phyloP scores from a whole-genome alignment of 495 filamentous ascomycete species.

The Podospora fimiseda region DNA sequence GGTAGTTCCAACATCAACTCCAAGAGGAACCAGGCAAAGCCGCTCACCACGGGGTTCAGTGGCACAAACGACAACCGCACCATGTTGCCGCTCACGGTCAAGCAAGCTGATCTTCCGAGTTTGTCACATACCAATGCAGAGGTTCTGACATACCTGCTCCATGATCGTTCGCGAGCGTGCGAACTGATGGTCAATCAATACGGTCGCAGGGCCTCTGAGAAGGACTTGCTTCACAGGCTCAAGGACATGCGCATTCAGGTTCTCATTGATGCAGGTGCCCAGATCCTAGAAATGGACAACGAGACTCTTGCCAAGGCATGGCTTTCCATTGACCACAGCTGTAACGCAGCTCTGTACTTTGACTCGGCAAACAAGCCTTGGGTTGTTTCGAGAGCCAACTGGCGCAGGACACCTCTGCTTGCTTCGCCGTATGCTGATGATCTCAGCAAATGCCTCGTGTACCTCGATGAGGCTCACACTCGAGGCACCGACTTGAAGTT shows the following conservation, averaged over 20 bases:
- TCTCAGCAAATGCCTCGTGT: slow-evolving; percentile 38
- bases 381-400: slow-evolving; percentile 26
- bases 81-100: slow-evolving; percentile 46
- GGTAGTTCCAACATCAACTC: too few species aligned
- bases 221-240: slow-evolving; percentile 30
- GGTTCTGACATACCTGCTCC: slow-evolving; percentile 46
- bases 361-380: slow-evolving; percentile 36
- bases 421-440: slow-evolving; percentile 40
- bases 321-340: slow-evolving; percentile 34
- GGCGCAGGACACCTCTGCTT: slow-evolving; percentile 26
- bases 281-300: slow-evolving; percentile 44
- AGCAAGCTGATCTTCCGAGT: slow-evolving; percentile 43
- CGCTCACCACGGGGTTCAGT: slow-evolving; percentile 47
- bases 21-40: neutral
- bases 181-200: slow-evolving; percentile 23
- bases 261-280: slow-evolving; percentile 47
- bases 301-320: slow-evolving; percentile 38
- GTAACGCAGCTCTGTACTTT: slow-evolving; percentile 32
- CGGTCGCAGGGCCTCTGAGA: slow-evolving; percentile 31
- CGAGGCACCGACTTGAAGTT: slow-evolving; percentile 46
- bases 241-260: slow-evolving; percentile 28
- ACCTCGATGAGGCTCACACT: slow-evolving; percentile 45
- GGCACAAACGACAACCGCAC: slow-evolving; percentile 48
- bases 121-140: slow-evolving; percentile 48
- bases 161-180: slow-evolving; percentile 37